phyloP scores from a whole-genome alignment of 2,329 filamentous ascomycete species.

The Blumeriella jaapii region DNA sequence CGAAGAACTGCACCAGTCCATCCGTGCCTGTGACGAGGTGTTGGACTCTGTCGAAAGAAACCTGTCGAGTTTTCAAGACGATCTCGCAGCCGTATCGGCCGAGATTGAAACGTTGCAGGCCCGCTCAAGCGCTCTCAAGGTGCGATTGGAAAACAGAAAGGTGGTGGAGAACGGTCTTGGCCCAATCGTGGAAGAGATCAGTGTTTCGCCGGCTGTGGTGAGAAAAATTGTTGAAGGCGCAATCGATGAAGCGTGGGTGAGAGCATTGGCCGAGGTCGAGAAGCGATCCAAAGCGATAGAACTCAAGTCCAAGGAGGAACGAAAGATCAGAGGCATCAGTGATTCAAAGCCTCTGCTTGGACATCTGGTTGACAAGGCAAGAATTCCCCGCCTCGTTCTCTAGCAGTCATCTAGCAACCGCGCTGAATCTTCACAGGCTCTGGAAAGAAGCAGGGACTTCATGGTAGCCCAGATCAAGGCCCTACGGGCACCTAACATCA shows the following conservation, averaged over 20 bases:
- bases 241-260: conserved; percentile 84
- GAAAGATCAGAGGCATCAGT: conserved; percentile 61
- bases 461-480: conserved; percentile 91
- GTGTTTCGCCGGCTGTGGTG: conserved; percentile 73
- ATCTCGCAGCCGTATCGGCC: conserved; percentile 81
- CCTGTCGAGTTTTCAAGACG: conserved; percentile 83
- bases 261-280: conserved; percentile 72
- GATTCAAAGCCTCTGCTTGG: conserved; percentile 79
- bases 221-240: conserved; percentile 76
- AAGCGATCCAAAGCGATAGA: conserved; percentile 63
- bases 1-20: conserved; percentile 82
- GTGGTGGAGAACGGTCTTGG: conserved; percentile 80
- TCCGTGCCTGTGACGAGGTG: conserved; percentile 83
- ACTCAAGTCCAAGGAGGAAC: conserved; percentile 47
- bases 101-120: conserved; percentile 92
- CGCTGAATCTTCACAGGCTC: conserved; percentile 42
- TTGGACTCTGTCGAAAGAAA: conserved; percentile 88
- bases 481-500: conserved; percentile 86
- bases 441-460: conserved; percentile 89
- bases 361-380: conserved; percentile 70
- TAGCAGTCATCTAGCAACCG: too few species aligned
- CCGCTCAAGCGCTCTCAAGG: conserved; percentile 71
- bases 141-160: conserved; percentile 77
- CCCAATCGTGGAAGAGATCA: conserved; percentile 84
- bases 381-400: conserved; percentile 4